Percentiles rank a stretch among this genome's conserved stretches.
Evolutionary conservation across 768 basidiomycete species (phyloP).

Genomic region (Xanthoconium purpureum): DNA sequence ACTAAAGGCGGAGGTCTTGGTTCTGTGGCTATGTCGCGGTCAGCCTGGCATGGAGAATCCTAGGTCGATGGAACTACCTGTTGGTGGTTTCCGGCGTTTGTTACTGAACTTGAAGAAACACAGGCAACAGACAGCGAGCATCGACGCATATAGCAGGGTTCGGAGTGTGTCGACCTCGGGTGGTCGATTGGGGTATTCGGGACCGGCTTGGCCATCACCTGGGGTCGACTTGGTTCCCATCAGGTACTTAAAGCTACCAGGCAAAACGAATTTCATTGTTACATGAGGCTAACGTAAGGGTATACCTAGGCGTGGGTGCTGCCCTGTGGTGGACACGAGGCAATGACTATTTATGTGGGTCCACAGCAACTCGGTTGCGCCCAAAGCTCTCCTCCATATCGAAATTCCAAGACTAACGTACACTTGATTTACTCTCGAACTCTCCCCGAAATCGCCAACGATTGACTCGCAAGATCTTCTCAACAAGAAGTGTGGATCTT

Average conservation of each 20-base stretch:
- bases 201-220: neutral
- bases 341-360: too few relatives aligned
- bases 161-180: neutral
- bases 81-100: neutral
- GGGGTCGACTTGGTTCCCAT: neutral
- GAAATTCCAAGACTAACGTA: too few relatives aligned
- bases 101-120: neutral
- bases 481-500: neutral
- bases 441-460: neutral
- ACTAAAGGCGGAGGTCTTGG: neutral
- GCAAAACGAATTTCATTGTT: too few relatives aligned
- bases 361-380: neutral
- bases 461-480: too few relatives aligned
- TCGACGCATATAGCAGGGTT: neutral
- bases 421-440: neutral
- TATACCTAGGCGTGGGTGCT: too few relatives aligned
- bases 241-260: neutral
- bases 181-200: neutral
- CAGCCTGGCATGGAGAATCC: neutral
- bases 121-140: neutral
- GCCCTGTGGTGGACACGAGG: too few relatives aligned
- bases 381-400: neutral
- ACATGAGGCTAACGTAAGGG: too few relatives aligned
- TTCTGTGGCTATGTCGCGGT: neutral
- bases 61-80: neutral